phyloP scores from a whole-genome alignment of 2,329 filamentous ascomycete genomes.

The Aureobasidium sp. region DNA sequence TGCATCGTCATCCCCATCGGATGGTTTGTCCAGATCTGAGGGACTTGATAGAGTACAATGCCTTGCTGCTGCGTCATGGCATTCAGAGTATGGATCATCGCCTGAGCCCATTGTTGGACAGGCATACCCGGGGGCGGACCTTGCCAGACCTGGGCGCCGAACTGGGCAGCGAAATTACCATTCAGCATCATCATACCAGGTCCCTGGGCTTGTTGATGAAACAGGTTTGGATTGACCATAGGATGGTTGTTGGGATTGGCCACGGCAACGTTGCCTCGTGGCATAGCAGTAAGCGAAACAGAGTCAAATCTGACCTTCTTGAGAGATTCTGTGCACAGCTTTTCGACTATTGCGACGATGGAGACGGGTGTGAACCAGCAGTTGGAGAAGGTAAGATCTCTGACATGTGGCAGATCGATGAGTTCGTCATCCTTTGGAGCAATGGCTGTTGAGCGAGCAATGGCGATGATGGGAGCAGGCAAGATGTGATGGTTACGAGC shows the following conservation, averaged over 20 bases:
- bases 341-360: constrained; percentile 45
- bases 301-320: constrained; percentile 54
- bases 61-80: background rate
- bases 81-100: background rate
- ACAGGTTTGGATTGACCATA: background rate
- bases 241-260: background rate
- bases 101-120: constrained; percentile 9
- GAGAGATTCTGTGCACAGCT: constrained; percentile 43
- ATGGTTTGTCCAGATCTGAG: constrained; percentile 11
- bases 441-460: constrained; percentile 19
- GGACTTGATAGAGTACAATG: background rate
- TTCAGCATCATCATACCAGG: background rate
- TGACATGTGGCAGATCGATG: constrained; percentile 50
- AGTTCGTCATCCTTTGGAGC: constrained; percentile 24
- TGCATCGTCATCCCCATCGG: constrained; percentile 9
- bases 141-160: constrained; percentile 8
- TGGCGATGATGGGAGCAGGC: constrained; percentile 49
- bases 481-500: constrained; percentile 58
- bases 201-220: background rate
- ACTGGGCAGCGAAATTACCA: background rate
- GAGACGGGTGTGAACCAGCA: constrained; percentile 60
- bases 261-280: constrained; percentile 13
- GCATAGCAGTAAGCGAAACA: constrained; percentile 54
- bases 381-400: constrained; percentile 57
- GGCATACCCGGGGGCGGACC: background rate